Conservation (phyloP, 169 alveolate genomes). For the Babesia bigemina region DNA sequence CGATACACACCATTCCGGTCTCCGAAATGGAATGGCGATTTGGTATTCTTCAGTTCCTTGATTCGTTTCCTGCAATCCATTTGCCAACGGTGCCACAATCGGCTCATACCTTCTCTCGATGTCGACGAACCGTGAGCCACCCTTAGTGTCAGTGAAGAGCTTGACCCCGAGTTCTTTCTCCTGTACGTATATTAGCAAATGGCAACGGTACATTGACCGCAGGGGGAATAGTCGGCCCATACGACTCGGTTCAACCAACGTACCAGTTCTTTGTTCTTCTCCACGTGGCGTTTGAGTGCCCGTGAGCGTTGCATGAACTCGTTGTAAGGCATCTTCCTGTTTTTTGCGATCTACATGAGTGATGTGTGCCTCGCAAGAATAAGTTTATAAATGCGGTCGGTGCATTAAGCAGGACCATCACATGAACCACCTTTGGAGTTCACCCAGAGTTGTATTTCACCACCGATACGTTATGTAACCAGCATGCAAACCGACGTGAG, state of each 20-base stretch:
- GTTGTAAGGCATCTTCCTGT: slow-evolving; percentile 72
- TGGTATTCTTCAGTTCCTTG: slow-evolving; percentile 34
- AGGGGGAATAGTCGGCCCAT: neutral
- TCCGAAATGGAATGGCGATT: slow-evolving; percentile 34
- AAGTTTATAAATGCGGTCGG: neutral
- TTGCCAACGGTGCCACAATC: neutral
- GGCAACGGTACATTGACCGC: too few species aligned
- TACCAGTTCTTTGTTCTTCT: slow-evolving; percentile 67
- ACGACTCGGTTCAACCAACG: neutral
- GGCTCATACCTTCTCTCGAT: slow-evolving; percentile 43
- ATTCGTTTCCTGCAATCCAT: slow-evolving; percentile 23
- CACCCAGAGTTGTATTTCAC: neutral
- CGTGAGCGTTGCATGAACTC: slow-evolving; percentile 70
- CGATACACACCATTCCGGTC: slow-evolving; percentile 41
- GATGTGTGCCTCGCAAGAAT: neutral
- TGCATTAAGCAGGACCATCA: neutral
- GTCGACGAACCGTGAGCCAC: slow-evolving; percentile 59
- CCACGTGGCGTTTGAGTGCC: slow-evolving; percentile 69
- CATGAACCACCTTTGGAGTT: neutral
- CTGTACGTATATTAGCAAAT: neutral
- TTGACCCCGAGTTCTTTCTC: slow-evolving; percentile 68
- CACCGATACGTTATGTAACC: neutral
- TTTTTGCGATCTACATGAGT: slow-evolving; percentile 47
- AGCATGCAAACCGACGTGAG: too few species aligned
- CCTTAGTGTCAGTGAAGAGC: slow-evolving; percentile 49